These are phyloP conservation scores for Barnettozyma californica DNA, from an alignment of 805 yeast species.

Conservation along the genomic window DNA sequence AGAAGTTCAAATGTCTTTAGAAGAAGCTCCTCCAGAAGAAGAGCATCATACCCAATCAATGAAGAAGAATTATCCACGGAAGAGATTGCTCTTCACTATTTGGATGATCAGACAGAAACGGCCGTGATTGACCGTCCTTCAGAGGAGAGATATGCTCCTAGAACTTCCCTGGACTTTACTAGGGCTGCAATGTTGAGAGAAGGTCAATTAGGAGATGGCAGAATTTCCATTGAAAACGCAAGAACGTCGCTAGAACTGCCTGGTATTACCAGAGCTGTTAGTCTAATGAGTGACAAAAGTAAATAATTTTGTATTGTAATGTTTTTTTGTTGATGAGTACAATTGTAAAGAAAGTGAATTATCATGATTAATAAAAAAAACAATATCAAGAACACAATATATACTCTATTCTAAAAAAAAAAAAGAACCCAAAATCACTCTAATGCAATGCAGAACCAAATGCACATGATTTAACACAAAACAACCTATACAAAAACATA, in stretches of 20 bases:
- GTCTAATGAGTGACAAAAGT: conserved; percentile 25
- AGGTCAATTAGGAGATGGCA: conserved; percentile 31
- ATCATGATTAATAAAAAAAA: neutral
- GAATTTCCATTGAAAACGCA: conserved; percentile 35
- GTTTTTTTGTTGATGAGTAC: neutral
- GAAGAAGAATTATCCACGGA: conserved; percentile 31
- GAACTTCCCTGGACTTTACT: conserved; percentile 35
- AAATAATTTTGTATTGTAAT: conserved; percentile 1
- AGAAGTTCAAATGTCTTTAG: conserved; percentile 37
- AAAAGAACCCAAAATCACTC: too few relatives aligned
- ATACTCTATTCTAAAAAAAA: too few relatives aligned
- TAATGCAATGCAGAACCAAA: too few relatives aligned
- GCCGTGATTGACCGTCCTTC: neutral
- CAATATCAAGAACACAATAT: neutral
- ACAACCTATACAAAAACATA: neutral
- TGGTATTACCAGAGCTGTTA: conserved; percentile 34
- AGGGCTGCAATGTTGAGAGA: conserved; percentile 32
- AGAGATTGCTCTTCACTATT: conserved; percentile 31
- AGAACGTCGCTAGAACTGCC: conserved; percentile 37
- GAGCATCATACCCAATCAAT: conserved; percentile 21
- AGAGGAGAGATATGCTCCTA: conserved; percentile 16
- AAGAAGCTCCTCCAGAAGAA: conserved; percentile 25
- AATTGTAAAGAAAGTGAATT: neutral
- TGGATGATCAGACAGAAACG: neutral
- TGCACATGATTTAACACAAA: neutral